These are phyloP conservation scores for Epichloe sp. DNA, from an alignment of 2,329 filamentous ascomycete genomes.

Conservation along the genomic window DNA sequence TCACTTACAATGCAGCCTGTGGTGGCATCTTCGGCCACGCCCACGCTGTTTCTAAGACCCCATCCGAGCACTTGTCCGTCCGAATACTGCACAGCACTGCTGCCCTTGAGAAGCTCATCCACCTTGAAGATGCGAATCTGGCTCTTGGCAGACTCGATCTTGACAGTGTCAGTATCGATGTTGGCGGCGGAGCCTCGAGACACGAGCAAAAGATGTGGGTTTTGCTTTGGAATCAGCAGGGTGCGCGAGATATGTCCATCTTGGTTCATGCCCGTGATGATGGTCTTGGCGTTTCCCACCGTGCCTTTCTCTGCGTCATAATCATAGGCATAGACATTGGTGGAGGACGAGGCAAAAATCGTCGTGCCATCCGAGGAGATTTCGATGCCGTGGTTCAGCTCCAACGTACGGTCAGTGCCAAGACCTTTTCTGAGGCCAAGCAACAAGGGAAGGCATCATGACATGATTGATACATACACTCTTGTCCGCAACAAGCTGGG, in stretches of 20 bases:
- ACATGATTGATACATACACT: conserved; percentile 10
- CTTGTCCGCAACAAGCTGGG: conserved; percentile 14
- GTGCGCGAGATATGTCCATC: conserved; percentile 51
- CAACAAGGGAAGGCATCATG: too few relatives aligned
- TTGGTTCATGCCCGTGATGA: conserved; percentile 45
- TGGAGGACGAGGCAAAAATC: conserved; percentile 36
- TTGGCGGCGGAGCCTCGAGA: conserved; percentile 47
- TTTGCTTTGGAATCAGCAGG: conserved; percentile 39
- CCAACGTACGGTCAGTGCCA: not conserved
- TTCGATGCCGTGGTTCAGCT: conserved; percentile 38
- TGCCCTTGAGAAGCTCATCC: conserved; percentile 13
- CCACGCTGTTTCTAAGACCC: conserved; percentile 59
- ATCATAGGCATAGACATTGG: conserved; percentile 43
- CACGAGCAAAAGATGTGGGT: conserved; percentile 43
- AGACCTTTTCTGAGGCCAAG: not conserved
- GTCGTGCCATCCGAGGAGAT: conserved; percentile 32
- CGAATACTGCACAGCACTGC: conserved; percentile 23
- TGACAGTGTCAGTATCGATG: conserved; percentile 36
- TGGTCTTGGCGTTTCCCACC: conserved; percentile 25
- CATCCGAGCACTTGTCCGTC: conserved; percentile 39
- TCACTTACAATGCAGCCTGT: conserved; percentile 28
- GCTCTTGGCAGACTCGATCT: conserved; percentile 38
- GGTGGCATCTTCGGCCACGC: conserved; percentile 44
- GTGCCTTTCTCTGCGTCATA: conserved; percentile 41
- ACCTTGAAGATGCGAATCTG: conserved; percentile 42